Evolutionary conservation across 306 rosid genomes (phyloP), one percentile per base, ranked within the genome.

Genomic region (Purshia tridentata): DNA sequence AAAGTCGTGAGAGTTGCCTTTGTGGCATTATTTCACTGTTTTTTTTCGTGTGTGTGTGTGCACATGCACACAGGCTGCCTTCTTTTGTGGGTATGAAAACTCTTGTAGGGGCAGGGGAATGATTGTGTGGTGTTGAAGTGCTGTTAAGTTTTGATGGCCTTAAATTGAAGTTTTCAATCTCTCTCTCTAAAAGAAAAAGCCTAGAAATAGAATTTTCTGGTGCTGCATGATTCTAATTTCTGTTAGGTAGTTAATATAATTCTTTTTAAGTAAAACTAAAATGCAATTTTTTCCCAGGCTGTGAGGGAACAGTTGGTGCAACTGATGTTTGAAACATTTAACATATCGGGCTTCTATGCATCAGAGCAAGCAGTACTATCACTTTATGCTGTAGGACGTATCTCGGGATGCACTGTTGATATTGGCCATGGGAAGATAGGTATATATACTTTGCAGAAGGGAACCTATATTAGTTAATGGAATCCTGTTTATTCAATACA

Each of bases 351-450:
- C 76, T 94, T 94, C 86, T 94, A 94, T 84, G 98, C 98, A 70
- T 94, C 98, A 1, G 98, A 94, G 78, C 98, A 94, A 78, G 97
- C 98, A 58, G 97, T 94, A 48, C 76, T 91, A 80, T 94, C 98
- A 11, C 90, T 94, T 50, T 94, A 91, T 84, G 95, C 96, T 3
- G 96, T 94, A 42, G 98, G 97, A 76, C 93, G 98, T 59, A 93
- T 93, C 63, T 93, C 98, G 2, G 98, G 98, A 80, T 93, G 98
- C 84, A 89, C 91, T 39, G 98, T 94, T 40, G 98, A 91, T 72
- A 94, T 94, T 78, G 98, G 98, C 72, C 96, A 94, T 78, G 98
- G 98, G 72, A 94, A 94, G 86, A 89, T 94, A 81, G 98, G 98
- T 94, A 86, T 65, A 35, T 46, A 18, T 57, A 49, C 69, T 14